Percentiles rank a stretch among this genome's conserved stretches.
Evolutionary conservation across 768 basidiomycete species (phyloP).

Genomic region (Lepiota brunneoincarnata): DNA sequence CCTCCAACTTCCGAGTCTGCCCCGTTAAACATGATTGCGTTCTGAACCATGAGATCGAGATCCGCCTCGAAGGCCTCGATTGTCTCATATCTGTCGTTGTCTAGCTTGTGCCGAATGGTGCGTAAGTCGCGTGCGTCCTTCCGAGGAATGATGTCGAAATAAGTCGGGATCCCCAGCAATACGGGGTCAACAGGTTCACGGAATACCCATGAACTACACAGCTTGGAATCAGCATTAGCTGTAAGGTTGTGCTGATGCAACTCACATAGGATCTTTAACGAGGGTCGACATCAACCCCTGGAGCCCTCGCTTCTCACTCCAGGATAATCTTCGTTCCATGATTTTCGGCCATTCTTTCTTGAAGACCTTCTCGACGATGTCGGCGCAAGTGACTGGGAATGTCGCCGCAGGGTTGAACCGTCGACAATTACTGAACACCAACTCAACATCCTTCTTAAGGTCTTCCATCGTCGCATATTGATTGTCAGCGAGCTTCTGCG

Average conservation of each 20-base stretch:
- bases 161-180: constrained; percentile 77
- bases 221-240: constrained; percentile 5
- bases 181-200: constrained; percentile 89
- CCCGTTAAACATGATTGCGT: constrained; percentile 89
- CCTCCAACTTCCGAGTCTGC: constrained; percentile 74
- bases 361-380: constrained; percentile 70
- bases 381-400: constrained; percentile 69
- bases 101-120: constrained; percentile 79
- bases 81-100: constrained; percentile 78
- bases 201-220: constrained; percentile 69
- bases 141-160: constrained; percentile 80
- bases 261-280: constrained; percentile 66
- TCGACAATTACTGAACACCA: constrained; percentile 87
- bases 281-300: constrained; percentile 67
- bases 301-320: constrained; percentile 78
- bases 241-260: constrained; percentile 1
- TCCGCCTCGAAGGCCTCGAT: constrained; percentile 82
- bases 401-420: constrained; percentile 88
- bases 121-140: constrained; percentile 86
- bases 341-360: constrained; percentile 86
- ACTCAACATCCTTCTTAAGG: constrained; percentile 74
- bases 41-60: constrained; percentile 82
- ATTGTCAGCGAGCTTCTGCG: constrained; percentile 58
- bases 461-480: constrained; percentile 81
- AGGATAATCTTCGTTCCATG: constrained; percentile 68